Conservation (phyloP, 306 rosid species). For the Datisca glomerata region DNA sequence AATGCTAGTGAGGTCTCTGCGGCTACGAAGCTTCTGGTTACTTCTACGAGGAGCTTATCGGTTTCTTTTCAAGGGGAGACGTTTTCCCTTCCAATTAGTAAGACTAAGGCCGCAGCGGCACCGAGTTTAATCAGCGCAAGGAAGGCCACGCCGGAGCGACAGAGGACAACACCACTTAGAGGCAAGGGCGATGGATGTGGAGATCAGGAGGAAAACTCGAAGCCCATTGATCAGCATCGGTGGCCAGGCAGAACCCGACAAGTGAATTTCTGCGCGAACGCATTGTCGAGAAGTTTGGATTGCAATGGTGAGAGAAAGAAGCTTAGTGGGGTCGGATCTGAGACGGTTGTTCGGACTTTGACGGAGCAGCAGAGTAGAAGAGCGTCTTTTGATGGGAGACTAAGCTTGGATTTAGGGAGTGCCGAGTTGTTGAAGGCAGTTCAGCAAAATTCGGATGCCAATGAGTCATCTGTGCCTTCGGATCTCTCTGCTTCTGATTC, state of each 20-base stretch:
- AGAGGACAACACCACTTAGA: constrained; percentile 42
- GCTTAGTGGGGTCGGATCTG: constrained; percentile 32
- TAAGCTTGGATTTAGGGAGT: constrained; percentile 13
- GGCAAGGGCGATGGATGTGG: constrained; percentile 23
- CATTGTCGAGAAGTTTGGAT: constrained; percentile 41
- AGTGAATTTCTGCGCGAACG: constrained; percentile 18
- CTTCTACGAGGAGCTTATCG: constrained; percentile 78
- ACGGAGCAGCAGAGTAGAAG: constrained; percentile 25
- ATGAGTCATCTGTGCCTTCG: constrained; percentile 27
- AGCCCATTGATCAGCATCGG: constrained; percentile 50
- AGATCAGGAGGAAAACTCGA: constrained; percentile 39
- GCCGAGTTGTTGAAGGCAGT: constrained; percentile 11
- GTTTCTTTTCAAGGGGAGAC: constrained; percentile 96
- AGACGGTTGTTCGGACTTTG: constrained; percentile 40
- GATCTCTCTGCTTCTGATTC: constrained; percentile 42
- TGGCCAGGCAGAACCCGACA: constrained; percentile 55
- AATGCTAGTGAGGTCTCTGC: constrained; percentile 33
- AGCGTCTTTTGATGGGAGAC: constrained; percentile 22
- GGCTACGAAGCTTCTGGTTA: constrained; percentile 59
- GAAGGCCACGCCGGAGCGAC: constrained; percentile 69
- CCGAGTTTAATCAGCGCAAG: constrained; percentile 27
- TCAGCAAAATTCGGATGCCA: constrained; percentile 17
- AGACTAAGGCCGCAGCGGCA: constrained; percentile 43
- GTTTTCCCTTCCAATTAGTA: constrained; percentile 71
- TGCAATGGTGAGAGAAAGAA: constrained; percentile 28